phyloP scores from a whole-genome alignment of 306 rosid species.

The Purshia tridentata region DNA sequence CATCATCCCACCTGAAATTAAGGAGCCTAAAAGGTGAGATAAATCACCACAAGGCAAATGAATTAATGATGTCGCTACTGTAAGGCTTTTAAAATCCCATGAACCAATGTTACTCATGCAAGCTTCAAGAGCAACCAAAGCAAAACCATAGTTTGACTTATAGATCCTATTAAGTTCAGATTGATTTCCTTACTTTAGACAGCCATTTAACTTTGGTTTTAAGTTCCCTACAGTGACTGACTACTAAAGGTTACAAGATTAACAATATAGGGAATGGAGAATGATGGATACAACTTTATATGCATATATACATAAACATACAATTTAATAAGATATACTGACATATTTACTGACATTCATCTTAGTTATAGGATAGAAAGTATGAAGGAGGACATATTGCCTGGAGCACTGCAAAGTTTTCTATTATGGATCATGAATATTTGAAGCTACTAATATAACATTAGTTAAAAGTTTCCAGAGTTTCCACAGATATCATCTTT shows the following conservation, averaged over 20 bases:
- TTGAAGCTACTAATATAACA: background rate
- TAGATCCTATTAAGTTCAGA: background rate
- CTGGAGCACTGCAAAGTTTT: background rate
- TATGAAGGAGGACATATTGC: constrained; percentile 4
- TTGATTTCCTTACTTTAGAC: background rate
- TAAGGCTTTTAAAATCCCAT: constrained; percentile 3
- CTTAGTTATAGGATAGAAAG: background rate
- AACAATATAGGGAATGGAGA: background rate
- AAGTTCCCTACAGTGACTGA: background rate
- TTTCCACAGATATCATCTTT: background rate
- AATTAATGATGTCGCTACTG: background rate
- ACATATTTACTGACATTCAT: background rate
- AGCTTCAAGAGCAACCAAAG: background rate
- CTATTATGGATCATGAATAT: background rate
- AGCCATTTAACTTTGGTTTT: background rate
- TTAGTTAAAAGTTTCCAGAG: background rate
- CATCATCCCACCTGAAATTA: constrained; percentile 71
- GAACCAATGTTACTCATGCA: background rate
- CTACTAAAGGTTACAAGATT: background rate
- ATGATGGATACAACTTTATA: background rate
- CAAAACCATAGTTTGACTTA: background rate
- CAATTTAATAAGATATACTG: background rate
- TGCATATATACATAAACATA: too few relatives aligned
- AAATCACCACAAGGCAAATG: background rate
- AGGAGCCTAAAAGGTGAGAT: constrained; percentile 32